A percentile compares a stretch with the other conserved stretches of the same genome.
phyloP scores from a whole-genome alignment of 352 stramenopile species.

The Globisporangium splendens region DNA sequence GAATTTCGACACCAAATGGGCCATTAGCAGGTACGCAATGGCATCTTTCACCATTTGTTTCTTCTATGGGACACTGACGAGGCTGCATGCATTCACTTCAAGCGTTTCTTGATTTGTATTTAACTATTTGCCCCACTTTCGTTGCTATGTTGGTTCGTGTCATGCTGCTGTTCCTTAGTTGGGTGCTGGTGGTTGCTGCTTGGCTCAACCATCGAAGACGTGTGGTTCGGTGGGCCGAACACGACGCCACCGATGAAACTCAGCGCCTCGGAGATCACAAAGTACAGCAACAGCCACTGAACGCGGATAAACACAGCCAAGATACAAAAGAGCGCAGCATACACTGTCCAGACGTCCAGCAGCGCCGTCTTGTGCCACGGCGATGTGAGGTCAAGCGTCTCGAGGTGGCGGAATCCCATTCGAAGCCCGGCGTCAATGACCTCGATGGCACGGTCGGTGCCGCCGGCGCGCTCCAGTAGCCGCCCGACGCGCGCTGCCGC shows the following conservation, averaged over 20 bases:
- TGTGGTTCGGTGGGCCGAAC: slow-evolving; percentile 24
- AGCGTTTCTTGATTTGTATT: background rate
- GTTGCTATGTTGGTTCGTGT: background rate
- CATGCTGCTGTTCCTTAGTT: slow-evolving; percentile 1
- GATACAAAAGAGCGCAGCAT: slow-evolving; percentile 65
- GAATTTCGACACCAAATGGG: slow-evolving; percentile 32
- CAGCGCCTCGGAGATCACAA: slow-evolving; percentile 44
- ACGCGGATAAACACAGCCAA: slow-evolving; percentile 57
- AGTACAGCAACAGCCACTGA: slow-evolving; percentile 68
- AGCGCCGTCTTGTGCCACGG: slow-evolving; percentile 79
- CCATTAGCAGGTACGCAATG: background rate
- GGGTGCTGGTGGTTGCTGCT: too few species aligned
- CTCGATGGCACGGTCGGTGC: slow-evolving; percentile 54
- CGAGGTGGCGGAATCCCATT: slow-evolving; percentile 55
- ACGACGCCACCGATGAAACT: slow-evolving; percentile 35
- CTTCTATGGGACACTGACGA: too few species aligned
- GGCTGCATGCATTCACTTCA: background rate
- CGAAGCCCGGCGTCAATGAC: slow-evolving; percentile 66
- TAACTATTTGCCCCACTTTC: slow-evolving; percentile 6
- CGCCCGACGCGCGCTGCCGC: slow-evolving; percentile 48
- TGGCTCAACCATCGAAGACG: background rate
- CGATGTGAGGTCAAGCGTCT: slow-evolving; percentile 56
- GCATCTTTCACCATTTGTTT: too few species aligned
- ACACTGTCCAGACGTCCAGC: slow-evolving; percentile 80
- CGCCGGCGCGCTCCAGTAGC: slow-evolving; percentile 57